phyloP scores from a whole-genome alignment of 2,329 filamentous ascomycete species.

The Nemania abortiva region DNA sequence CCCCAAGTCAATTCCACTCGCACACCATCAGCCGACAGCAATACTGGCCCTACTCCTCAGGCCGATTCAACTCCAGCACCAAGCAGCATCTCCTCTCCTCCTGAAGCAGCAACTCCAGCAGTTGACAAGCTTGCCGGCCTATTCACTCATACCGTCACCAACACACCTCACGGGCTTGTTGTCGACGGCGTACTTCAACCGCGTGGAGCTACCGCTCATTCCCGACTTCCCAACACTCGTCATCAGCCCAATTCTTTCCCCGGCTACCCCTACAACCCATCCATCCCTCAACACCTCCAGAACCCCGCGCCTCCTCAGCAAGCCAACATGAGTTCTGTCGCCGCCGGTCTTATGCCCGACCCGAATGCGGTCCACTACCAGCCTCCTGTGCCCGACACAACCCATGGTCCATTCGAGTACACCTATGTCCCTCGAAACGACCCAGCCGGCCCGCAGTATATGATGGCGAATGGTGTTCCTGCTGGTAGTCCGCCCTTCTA shows the following conservation, averaged over 20 bases:
- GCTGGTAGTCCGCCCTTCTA: slow-evolving; percentile 17
- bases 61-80: background rate
- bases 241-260: slow-evolving; percentile 39
- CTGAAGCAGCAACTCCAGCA: background rate
- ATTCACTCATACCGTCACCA: slow-evolving; percentile 33
- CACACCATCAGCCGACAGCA: background rate
- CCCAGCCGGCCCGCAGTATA: slow-evolving; percentile 47
- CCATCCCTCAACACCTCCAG: slow-evolving; percentile 21
- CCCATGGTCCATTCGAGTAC: slow-evolving; percentile 66
- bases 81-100: background rate
- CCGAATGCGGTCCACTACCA: slow-evolving; percentile 64
- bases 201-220: slow-evolving; percentile 19
- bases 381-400: slow-evolving; percentile 69
- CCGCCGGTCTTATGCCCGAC: slow-evolving; percentile 57
- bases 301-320: slow-evolving; percentile 37
- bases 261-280: slow-evolving; percentile 24
- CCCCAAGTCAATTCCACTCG: background rate
- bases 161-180: slow-evolving; percentile 38
- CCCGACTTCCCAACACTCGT: slow-evolving; percentile 27
- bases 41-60: slow-evolving; percentile 11
- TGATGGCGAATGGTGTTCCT: slow-evolving; percentile 41
- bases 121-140: slow-evolving; percentile 2
- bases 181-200: slow-evolving; percentile 39
- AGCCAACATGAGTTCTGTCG: slow-evolving; percentile 57
- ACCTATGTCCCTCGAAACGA: slow-evolving; percentile 68